These are phyloP conservation scores for Picea engelmannii DNA, from an alignment of 83 land plant genomes.

Conservation along the genomic window DNA sequence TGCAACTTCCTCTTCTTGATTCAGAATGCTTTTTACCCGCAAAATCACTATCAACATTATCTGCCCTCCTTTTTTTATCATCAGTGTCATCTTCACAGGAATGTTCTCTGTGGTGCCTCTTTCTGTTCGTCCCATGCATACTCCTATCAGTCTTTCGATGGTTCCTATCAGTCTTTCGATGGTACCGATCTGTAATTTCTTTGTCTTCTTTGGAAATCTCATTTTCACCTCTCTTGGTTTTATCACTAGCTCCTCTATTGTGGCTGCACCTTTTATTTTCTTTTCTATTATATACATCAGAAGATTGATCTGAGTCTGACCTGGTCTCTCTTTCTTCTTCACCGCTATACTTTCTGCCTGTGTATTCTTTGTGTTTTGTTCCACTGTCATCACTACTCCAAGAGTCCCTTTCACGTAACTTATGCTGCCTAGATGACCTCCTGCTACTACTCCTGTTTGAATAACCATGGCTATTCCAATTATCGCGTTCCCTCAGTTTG, in stretches of 20 bases:
- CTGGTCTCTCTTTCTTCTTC: constrained; percentile 3
- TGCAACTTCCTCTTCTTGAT: constrained; percentile 10
- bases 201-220: constrained; percentile 7
- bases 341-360: not conserved
- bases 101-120: not conserved
- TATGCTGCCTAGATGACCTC: constrained; percentile 9
- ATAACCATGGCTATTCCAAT: not conserved
- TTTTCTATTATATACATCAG: not conserved
- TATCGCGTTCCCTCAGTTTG: not conserved
- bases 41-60: not conserved
- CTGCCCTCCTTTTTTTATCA: not conserved
- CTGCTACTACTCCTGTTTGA: not conserved
- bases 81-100: not conserved
- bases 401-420: not conserved
- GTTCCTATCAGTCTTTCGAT: too few relatives aligned
- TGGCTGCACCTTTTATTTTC: not conserved
- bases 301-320: not conserved
- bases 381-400: constrained; percentile 11
- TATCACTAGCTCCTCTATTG: not conserved
- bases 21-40: not conserved
- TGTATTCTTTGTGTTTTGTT: not conserved
- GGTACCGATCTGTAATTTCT: not conserved
- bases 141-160: too few relatives aligned
- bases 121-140: not conserved
- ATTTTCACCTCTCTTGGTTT: not conserved